Evolutionary conservation across 2,329 filamentous ascomycete genomes (phyloP), one percentile per base, ranked within the genome.

Genomic region (Xylariaceae sp.): DNA sequence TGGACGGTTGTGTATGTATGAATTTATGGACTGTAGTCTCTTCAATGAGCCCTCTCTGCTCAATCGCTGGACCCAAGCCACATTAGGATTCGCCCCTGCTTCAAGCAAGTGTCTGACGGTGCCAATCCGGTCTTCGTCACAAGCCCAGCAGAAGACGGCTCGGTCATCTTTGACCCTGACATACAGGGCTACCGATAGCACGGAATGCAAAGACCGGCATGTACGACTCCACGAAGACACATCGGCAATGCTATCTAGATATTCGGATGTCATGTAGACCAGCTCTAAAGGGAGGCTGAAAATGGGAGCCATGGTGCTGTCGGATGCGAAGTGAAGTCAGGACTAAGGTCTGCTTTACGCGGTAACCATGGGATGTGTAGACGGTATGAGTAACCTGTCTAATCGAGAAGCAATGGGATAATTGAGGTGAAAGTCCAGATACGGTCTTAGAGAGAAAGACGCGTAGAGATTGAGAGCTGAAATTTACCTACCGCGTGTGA

Each of bases 211-310:
- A 22, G 22, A 36, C n/a, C 47, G 53, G 32, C 57, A 59, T 16
- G 50, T 55, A 11, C 48, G 42, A 8, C 50, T 50, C 35, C 57
- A 54, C 14, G 46, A 47, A 14, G 50, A 52, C 12, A 58, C 14
- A 34, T 54, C 50, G 32, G 25, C 29, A 4, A 14, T 7, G 16
- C 11, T 12, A 10, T 42, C 37, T 6, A 49, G 43, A 14, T 45
- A 45, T 16, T 46, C 8, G 3, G 40, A 17, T n/a, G 43, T 41
- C 2, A 47, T 33, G 22, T 41, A 39, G n/a, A 55, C 36, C 12
- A 59, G n/a, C 40, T 60, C 58, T 7, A 45, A 2, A 3, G 56
- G 55, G 12, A 57, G 47, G 36, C 29, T 29, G 25, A 55, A 44
- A 23, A 49, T 42, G 4, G 45, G 39, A 19, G 49, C 16, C 56